These are phyloP conservation scores for Tolypocladium sp. DNA, from an alignment of 2,329 filamentous ascomycete species.

Conservation along the genomic window DNA sequence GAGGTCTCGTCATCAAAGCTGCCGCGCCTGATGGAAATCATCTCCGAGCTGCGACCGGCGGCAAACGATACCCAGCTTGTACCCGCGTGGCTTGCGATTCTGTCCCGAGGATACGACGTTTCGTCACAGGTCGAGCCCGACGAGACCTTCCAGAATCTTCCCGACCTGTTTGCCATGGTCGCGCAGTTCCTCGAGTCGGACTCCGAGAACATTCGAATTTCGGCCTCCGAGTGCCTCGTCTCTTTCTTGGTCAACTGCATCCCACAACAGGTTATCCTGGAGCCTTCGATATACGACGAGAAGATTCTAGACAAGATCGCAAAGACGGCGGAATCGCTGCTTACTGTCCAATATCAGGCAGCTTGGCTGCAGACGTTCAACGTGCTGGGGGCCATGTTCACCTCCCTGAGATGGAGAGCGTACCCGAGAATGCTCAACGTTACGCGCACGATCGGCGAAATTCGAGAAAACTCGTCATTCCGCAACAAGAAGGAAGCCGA, in stretches of 20 bases:
- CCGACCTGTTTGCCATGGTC: constrained; percentile 73
- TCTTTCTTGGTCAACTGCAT: constrained; percentile 90
- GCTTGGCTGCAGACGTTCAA: constrained; percentile 95
- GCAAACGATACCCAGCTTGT: constrained; percentile 91
- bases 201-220: constrained; percentile 88
- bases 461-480: constrained; percentile 82
- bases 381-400: constrained; percentile 79
- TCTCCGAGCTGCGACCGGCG: constrained; percentile 82
- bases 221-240: constrained; percentile 87
- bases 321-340: constrained; percentile 60
- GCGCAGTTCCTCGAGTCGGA: constrained; percentile 75
- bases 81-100: constrained; percentile 91
- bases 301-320: constrained; percentile 78
- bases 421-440: constrained; percentile 69
- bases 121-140: constrained; percentile 80
- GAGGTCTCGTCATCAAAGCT: constrained; percentile 85
- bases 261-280: constrained; percentile 70
- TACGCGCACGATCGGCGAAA: constrained; percentile 72
- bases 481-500: constrained; percentile 92
- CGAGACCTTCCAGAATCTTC: constrained; percentile 85
- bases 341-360: constrained; percentile 85
- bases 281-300: constrained; percentile 88
- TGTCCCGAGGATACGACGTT: constrained; percentile 91
- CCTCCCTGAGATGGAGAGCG: constrained; percentile 75
- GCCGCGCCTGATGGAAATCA: constrained; percentile 80